Evolutionary conservation across 305 asterid genomes (phyloP).

Genomic region (Fraxinus platypoda): DNA sequence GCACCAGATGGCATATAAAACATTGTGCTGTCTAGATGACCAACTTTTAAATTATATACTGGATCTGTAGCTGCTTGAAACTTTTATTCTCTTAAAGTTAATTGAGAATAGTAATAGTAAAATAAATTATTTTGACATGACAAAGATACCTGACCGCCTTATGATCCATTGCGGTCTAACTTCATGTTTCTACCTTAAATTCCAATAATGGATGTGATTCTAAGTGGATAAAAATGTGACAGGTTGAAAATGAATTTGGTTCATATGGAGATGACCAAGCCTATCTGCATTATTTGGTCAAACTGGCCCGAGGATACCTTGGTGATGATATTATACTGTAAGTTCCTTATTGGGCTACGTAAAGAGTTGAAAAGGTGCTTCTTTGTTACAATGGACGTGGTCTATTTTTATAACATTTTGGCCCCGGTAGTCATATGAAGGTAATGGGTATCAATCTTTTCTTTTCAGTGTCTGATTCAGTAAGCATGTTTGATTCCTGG

Average conservation of each 20-base stretch:
- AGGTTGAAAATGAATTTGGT: constrained; percentile 98
- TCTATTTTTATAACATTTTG: background rate
- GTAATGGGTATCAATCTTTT: constrained; percentile 2
- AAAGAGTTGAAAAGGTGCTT: constrained; percentile 12
- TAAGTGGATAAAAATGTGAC: constrained; percentile 33
- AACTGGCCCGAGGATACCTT: constrained; percentile 69
- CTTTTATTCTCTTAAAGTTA: background rate
- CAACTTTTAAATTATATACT: background rate
- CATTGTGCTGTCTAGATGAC: background rate
- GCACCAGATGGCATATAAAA: background rate
- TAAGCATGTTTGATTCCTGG: constrained; percentile 9
- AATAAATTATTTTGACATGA: background rate
- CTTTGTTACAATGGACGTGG: constrained; percentile 7
- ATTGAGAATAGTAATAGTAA: background rate
- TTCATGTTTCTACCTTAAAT: constrained; percentile 16
- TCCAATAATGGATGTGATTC: constrained; percentile 27
- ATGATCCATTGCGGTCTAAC: background rate
- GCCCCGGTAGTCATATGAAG: constrained; percentile 8
- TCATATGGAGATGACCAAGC: constrained; percentile 86
- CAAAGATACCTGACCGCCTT: background rate
- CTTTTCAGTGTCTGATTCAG: background rate
- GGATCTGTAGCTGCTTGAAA: constrained; percentile 7
- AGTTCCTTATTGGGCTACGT: constrained; percentile 26
- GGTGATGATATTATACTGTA: constrained; percentile 76
- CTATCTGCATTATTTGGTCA: constrained; percentile 79